A percentile compares a stretch with the other conserved stretches of the same genome.
Evolutionary conservation across 2,329 filamentous ascomycete genomes (phyloP).

Genomic region (Xylariaceae sp.): DNA sequence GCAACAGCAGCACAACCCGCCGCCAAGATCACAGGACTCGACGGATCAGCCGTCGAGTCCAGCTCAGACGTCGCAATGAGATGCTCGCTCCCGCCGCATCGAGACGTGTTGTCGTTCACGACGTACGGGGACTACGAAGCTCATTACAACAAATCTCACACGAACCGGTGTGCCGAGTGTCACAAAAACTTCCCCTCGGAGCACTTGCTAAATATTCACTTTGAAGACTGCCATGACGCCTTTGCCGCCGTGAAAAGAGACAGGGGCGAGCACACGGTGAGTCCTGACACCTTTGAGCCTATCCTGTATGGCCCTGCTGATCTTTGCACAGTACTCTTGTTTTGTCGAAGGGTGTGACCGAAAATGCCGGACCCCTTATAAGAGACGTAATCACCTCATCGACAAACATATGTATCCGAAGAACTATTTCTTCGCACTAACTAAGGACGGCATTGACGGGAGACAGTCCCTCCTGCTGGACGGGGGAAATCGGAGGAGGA

Average conservation of each 20-base stretch:
- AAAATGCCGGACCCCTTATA: slow-evolving; percentile 77
- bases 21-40: slow-evolving; percentile 59
- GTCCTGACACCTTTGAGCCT: not conserved
- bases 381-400: slow-evolving; percentile 81
- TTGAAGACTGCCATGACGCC: slow-evolving; percentile 87
- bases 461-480: slow-evolving; percentile 72
- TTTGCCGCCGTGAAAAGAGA: slow-evolving; percentile 68
- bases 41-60: slow-evolving; percentile 38
- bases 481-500: slow-evolving; percentile 45
- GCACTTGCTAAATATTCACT: slow-evolving; percentile 76
- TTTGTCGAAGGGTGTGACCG: slow-evolving; percentile 86
- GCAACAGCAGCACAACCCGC: slow-evolving; percentile 25
- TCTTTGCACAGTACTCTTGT: slow-evolving; percentile 64
- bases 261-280: slow-evolving; percentile 79
- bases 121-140: slow-evolving; percentile 79
- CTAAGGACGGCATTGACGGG: slow-evolving; percentile 85
- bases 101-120: slow-evolving; percentile 62
- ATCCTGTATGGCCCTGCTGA: slow-evolving; percentile 4
- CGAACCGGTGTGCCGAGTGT: slow-evolving; percentile 82
- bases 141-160: slow-evolving; percentile 78
- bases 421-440: slow-evolving; percentile 82
- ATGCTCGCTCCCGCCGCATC: slow-evolving; percentile 79
- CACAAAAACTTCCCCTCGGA: slow-evolving; percentile 81
- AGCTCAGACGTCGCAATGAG: slow-evolving; percentile 55
- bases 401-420: slow-evolving; percentile 91